Base-by-base conservation (phyloP, 1,284 basidiomycete genomes). In the Pisolithus thermaeus region DNA sequence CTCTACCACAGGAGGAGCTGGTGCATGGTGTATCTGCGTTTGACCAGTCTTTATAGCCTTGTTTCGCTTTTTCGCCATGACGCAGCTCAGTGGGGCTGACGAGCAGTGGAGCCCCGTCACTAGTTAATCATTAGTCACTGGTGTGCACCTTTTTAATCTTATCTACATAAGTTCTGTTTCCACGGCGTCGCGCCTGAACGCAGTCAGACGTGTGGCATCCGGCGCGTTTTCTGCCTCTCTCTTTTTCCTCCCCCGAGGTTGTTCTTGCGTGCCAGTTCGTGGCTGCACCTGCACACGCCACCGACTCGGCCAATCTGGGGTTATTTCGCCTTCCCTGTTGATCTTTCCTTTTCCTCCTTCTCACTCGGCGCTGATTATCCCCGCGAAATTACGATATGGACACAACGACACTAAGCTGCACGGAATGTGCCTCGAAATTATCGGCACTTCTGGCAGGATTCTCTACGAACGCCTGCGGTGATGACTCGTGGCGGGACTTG, bases 31-130 rank as follows among this genome's bases (percentile, higher is more conserved):
- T 66, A 45, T 62, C 61, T 18, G 60, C 7, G 63, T 56, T 30
- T 64, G 56, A 50, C 67, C 41, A 4, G 62, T 56, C 58, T 78
- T 83, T 67, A 80, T 84, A 40, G 73, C 56, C 62, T 78, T 89
- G 58, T 74, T 75, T 57, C 70, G 68, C 59, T 76, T 80, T 44
- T 64, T 62, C n/a, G 65, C 71, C 75, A 76, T 78, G 25, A 49
- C 38, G 35, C 6, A 32, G 25, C 12, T n/a, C n/a, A n/a, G n/a
- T 35, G 12, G 12, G 4, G 25, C 11, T 30, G 28, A 30, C 3
- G 28, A 11, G 18, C 18, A n/a, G n/a, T n/a, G n/a, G n/a, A n/a
- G n/a, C n/a, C n/a, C n/a, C n/a, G 18, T 20, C 18, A 20, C 18
- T 20, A 1, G 18, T 1, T 20, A 20, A 20, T 20, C 28, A 53